Percentiles rank a stretch among this genome's conserved stretches.
Conservation (phyloP, 2,329 filamentous ascomycete genomes). For the Lanzia echinophila region DNA sequence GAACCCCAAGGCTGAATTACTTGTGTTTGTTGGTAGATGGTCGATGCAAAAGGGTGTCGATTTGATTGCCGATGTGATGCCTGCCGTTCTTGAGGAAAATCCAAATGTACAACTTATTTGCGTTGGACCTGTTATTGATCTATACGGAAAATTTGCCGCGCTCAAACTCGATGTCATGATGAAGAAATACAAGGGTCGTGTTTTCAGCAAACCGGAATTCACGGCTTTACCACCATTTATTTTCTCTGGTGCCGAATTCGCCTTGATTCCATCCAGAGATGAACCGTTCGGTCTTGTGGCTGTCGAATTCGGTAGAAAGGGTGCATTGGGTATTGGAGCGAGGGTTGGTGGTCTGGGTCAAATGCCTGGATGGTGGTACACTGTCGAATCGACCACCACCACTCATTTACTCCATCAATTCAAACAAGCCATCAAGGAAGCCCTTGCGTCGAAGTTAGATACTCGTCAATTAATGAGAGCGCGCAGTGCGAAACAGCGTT, state of each 20-base stretch:
- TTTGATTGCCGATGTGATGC: slow-evolving; percentile 61
- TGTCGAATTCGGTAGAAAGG: slow-evolving; percentile 63
- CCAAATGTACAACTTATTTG: slow-evolving; percentile 55
- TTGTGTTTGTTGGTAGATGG: slow-evolving; percentile 65
- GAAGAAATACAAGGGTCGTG: slow-evolving; percentile 54
- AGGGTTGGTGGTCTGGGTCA: slow-evolving; percentile 61
- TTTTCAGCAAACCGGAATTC: slow-evolving; percentile 63
- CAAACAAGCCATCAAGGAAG: slow-evolving; percentile 55
- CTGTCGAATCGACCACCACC: slow-evolving; percentile 57
- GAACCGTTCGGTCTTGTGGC: slow-evolving; percentile 64
- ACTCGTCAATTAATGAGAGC: slow-evolving; percentile 57
- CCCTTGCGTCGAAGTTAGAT: slow-evolving; percentile 49
- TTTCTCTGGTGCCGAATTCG: slow-evolving; percentile 62
- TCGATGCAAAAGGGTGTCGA: slow-evolving; percentile 64
- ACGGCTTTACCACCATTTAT: slow-evolving; percentile 60
- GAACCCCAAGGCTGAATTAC: slow-evolving; percentile 54
- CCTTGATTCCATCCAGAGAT: slow-evolving; percentile 60
- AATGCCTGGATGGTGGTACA: slow-evolving; percentile 68
- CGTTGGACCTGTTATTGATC: slow-evolving; percentile 59
- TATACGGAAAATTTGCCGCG: slow-evolving; percentile 62
- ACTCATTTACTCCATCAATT: slow-evolving; percentile 59
- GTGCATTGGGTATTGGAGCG: slow-evolving; percentile 59
- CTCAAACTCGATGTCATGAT: slow-evolving; percentile 58
- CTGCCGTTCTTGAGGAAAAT: slow-evolving; percentile 53
- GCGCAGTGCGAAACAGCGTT: slow-evolving; percentile 56